Base-by-base conservation (phyloP, 805 yeast genomes). In the Saccharomycopsis babjevae region DNA sequence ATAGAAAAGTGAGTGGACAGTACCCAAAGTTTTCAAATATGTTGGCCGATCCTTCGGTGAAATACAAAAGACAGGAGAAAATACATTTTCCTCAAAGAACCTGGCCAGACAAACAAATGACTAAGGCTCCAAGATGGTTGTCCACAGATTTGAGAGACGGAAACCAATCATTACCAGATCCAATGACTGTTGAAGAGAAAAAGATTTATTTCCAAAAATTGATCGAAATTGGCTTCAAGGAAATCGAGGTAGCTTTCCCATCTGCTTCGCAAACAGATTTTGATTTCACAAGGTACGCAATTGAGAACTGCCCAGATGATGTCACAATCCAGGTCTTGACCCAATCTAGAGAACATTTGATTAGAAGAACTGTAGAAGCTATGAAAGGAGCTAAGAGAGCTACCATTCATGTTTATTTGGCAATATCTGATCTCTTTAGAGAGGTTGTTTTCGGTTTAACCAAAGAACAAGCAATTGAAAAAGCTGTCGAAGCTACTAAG, bases 191-290 rank as follows among this genome's bases (percentile, higher is more conserved):
- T 16, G 83, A 78, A 58, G 88, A 86, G 72, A 86, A 86, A 74
- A 85, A 85, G 69, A 85, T 82, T 68, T 86, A 86, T 70, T 86
- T 86, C 77, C 84, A 84, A 67, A 86, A 86, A 72, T 76, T 86
- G 66, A 67, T 86, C 8, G 89, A 86, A 61, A 76, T 86, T 61
- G 93, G 93, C 1, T 86, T 86, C 75, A 86, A 86, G 70, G 93
- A 86, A 74, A 86, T 86, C 67, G 93, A 86, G 72, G 93, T 86
- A 56, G 77, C 89, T 2, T 86, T 86, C 74, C 93, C 93, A 10
- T 84, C 89, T 34, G 92, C 92, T 2, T 86, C 91, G 3, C 92
- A 86, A 70, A 85, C 89, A 6, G 93, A 86, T 74, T 86, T 86
- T 68, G 93, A 86, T 72, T 86, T 86, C 76, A 86, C 93, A 25